Evolutionary conservation across 148 eudicot genomes (phyloP), one percentile per base, ranked within the genome.

Genomic region (Persicaria maculosa): DNA sequence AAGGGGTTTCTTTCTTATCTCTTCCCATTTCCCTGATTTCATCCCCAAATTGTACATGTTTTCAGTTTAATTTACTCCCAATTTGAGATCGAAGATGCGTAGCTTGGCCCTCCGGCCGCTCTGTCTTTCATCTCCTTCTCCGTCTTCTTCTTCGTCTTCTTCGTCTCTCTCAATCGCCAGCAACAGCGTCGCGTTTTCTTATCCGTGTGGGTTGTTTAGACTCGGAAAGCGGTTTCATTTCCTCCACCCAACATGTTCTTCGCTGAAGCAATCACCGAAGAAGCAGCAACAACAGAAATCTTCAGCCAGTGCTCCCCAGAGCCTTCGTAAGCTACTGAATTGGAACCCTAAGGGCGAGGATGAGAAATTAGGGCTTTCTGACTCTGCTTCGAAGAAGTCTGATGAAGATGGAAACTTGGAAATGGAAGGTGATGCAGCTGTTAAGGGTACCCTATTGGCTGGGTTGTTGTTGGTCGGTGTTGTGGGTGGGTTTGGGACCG

Each of bases 401-500:
- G 76, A 14, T 5, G 71, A 25, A 0, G 85, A 50, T 25, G 72
- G 46, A 16, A 50, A 9, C 43, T 74, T 36, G 72, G 88, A 64
- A n/a, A 48, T 68, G 62, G 93, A 86, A 22, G 91, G 84, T 31
- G 88, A 78, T 8, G 74, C 74, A 44, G 97, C 97, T 6, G 61
- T 95, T 67, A 95, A 88, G 80, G 97, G 99, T 2, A 87, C 90
- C 19, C 68, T 95, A 70, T 82, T 92, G 85, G 97, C 97, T 48
- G 97, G 97, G 7, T 74, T 95, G 72, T 77, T 95, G 80, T 87
- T 95, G 74, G 86, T 90, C 16, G 97, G 90, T 53, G 83, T 89
- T 68, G 87, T 92, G 61, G 99, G 97, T 77, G 99, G 97, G 7
- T 95, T 95, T 85, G 96, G 91, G 3, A 55, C 90, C 68, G 85